These are phyloP conservation scores for Phaffia australis DNA, from an alignment of 768 basidiomycete species.

Conservation along the genomic window DNA sequence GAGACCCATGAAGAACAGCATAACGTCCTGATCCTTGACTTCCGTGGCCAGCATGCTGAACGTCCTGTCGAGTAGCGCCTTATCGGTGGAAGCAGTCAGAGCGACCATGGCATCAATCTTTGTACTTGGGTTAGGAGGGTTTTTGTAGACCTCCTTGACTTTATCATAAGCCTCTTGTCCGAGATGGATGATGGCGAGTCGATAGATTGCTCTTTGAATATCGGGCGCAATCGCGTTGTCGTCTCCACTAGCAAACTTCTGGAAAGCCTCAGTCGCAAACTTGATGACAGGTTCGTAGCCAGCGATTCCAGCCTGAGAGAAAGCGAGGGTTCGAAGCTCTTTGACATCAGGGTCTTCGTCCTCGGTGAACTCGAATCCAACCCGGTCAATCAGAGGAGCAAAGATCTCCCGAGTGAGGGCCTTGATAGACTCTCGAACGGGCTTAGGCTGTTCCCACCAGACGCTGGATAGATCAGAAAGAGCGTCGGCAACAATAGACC, in stretches of 20 bases:
- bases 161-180: constrained; percentile 65
- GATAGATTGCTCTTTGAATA: constrained; percentile 48
- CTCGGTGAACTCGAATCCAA: constrained; percentile 64
- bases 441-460: constrained; percentile 71
- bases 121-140: constrained; percentile 62
- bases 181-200: constrained; percentile 55
- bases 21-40: constrained; percentile 48
- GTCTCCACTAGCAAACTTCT: constrained; percentile 54
- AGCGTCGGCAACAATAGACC: constrained; percentile 44
- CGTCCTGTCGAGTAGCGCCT: constrained; percentile 51
- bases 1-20: constrained; percentile 55
- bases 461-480: constrained; percentile 49
- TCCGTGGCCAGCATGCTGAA: constrained; percentile 49
- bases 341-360: constrained; percentile 58
- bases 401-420: constrained; percentile 41
- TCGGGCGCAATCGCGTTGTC: constrained; percentile 79
- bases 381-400: constrained; percentile 60
- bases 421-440: constrained; percentile 45
- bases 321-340: constrained; percentile 63
- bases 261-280: constrained; percentile 62
- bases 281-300: constrained; percentile 47
- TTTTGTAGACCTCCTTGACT: constrained; percentile 55
- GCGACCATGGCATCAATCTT: constrained; percentile 52
- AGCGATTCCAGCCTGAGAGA: constrained; percentile 39
- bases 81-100: constrained; percentile 52